A percentile compares a stretch with the other conserved stretches of the same genome.
Evolutionary conservation across 495 filamentous ascomycete species (phyloP).

Genomic region (Xylona heveae): DNA sequence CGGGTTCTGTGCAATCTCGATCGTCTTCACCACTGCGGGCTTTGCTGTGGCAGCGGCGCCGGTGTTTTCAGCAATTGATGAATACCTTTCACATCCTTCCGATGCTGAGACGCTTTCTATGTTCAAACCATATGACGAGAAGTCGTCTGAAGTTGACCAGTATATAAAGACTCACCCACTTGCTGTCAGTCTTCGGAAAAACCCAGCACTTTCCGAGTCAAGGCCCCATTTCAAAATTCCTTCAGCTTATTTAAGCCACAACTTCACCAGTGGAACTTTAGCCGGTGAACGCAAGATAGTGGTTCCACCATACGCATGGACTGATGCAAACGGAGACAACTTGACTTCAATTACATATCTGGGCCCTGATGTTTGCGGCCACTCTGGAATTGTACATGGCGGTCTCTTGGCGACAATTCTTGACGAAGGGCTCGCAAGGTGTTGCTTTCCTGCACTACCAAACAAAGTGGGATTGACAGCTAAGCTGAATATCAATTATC

Average conservation of each 20-base stretch:
- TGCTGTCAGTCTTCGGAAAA: conserved; percentile 35
- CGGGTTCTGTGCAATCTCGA: conserved; percentile 15
- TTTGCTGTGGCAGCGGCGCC: conserved; percentile 31
- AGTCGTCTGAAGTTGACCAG: conserved; percentile 40
- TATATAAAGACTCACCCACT: conserved; percentile 60
- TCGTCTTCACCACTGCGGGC: conserved; percentile 26
- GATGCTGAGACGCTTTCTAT: conserved; percentile 52
- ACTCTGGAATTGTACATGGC: conserved; percentile 82
- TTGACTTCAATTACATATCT: conserved; percentile 61
- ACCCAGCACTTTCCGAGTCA: conserved; percentile 49
- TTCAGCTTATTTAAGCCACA: conserved; percentile 36
- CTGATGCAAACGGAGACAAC: conserved; percentile 44
- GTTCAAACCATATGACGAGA: conserved; percentile 39
- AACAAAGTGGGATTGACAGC: conserved; percentile 83
- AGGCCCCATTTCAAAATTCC: conserved; percentile 81
- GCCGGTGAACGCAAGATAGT: conserved; percentile 53
- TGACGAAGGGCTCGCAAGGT: conserved; percentile 78
- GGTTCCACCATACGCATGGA: conserved; percentile 65
- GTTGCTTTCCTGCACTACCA: conserved; percentile 77
- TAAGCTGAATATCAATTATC: conserved; percentile 77
- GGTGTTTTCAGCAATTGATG: conserved; percentile 19
- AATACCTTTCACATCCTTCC: conserved; percentile 28
- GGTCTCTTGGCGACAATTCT: conserved; percentile 79
- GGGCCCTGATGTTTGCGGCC: conserved; percentile 67
- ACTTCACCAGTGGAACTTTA: conserved; percentile 65